Evolutionary conservation across 352 stramenopile genomes (phyloP), one percentile per base, ranked within the genome.

Genomic region (Salisapilia sapeloensis): DNA sequence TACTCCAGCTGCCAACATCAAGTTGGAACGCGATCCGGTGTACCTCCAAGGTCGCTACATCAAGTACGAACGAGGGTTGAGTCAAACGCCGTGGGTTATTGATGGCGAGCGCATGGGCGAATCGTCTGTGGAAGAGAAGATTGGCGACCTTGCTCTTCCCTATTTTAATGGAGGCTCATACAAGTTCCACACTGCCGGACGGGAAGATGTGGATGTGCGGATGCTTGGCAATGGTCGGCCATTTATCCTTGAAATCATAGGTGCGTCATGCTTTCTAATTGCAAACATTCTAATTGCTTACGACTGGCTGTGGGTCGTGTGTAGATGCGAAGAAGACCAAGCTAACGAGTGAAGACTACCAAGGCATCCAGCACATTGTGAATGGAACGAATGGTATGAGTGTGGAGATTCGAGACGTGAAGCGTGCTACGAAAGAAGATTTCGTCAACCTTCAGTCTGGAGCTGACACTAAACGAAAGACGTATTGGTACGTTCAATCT

Each of bases 121-220:
- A 25, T 83, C 65, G 13, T 93, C 76, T 0, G 85, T 96, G 11
- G 79, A 96, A 42, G 83, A 95, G 38, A 64, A 60, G 37, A 93
- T 94, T 28, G 67, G 66, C 6, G 67, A 81, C 11, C 50, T 76
- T 29, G 60, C 79, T 15, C 27, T 79, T 31, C 55, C 70, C 6
- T 69, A 69, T 31, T 83, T 85, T 35, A 38, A 67, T 2, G 69
- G 65, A 7, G 44, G 53, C 24, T 46, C 62, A 25, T 89, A 86
- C 56, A 98, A 98, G 48, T 98, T 98, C 38, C 90, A 97, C 64
- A 95, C 85, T 1, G 91, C 87, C 5, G 94, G 94, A 14, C 77
- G 94, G 34, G 94, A 98, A 62, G 94, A 98, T 56, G 82, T 97
- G 24, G 92, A 98, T 51, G 94, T 98, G 20, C 64, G 92, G 24